phyloP scores from a whole-genome alignment of 1,139 yeast genomes.

The Lizanozyma gosingica region DNA sequence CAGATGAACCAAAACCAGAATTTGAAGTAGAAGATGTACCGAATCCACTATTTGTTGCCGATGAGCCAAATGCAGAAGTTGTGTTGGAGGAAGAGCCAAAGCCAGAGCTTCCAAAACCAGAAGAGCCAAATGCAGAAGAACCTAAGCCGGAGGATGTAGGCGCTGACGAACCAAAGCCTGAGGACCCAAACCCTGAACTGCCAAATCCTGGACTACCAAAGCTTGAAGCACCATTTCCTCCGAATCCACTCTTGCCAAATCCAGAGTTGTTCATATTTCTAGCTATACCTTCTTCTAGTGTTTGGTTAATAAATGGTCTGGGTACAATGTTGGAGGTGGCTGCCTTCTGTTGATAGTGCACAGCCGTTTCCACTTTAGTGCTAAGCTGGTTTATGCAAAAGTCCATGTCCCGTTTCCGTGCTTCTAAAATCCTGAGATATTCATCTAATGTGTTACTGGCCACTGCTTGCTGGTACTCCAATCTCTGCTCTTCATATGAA shows the following conservation, averaged over 20 bases:
- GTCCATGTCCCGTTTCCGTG: constrained; percentile 39
- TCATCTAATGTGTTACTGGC: constrained; percentile 24
- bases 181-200: constrained; percentile 7
- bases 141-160: constrained; percentile 4
- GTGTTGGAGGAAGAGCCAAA: background rate
- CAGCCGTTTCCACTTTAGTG: constrained; percentile 40
- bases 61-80: background rate
- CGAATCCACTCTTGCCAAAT: constrained; percentile 8
- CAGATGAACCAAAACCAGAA: too few species aligned
- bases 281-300: constrained; percentile 17
- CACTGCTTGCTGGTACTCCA: constrained; percentile 36
- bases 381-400: constrained; percentile 30
- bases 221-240: constrained; percentile 7
- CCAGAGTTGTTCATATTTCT: constrained; percentile 7
- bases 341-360: constrained; percentile 45
- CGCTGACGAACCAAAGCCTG: constrained; percentile 2
- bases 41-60: too few species aligned
- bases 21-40: too few species aligned
- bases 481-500: constrained; percentile 49
- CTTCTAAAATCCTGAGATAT: constrained; percentile 29
- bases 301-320: constrained; percentile 29
- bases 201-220: constrained; percentile 13
- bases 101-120: constrained; percentile 1
- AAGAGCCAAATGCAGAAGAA: constrained; percentile 6
- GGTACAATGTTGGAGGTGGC: constrained; percentile 14